Evolutionary conservation across 2,329 filamentous ascomycete species (phyloP), one percentile per base, ranked within the genome.

Genomic region (Aurifilum marmelostoma): DNA sequence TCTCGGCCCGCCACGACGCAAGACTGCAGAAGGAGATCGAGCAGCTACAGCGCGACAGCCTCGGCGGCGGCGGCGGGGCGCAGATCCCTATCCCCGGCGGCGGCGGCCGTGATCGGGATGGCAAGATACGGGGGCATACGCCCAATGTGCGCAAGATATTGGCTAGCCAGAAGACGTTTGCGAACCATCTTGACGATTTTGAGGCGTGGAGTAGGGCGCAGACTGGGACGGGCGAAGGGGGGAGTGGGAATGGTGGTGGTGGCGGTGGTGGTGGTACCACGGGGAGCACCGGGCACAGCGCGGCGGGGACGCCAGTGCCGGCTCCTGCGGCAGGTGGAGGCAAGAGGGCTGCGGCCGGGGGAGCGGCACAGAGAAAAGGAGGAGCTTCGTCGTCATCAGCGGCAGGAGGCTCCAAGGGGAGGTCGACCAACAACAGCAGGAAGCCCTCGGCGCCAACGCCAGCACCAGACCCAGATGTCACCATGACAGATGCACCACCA

Each of bases 21-120:
- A 94, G 93, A 73, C 87, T 94, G 65, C 85, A 92, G 67, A 91
- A 93, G 73, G 92, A 96, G 75, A 87, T 98, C 61, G 90, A 92
- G 71, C 90, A 92, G 54, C 85, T 99, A 47, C 92, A 97, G 76
- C 88, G 89, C 65, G 96, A 98, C 77, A 92, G 91, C 72, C 86
- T 90, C 75, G 68, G 68, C 27, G 65, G 43, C 39, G 84, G 86
- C n/a, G 69, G 92, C 95, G 73, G n/a, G n/a, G 88, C 88, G 1
- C 83, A 86, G n/a, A 93, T 97, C 65, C 83, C 90, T 0, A 83
- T 95, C 3, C 89, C 90, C 0, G 88, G 86, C 85, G 24, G 80
- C 80, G 34, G 59, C 37, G 83, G 65, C 32, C 63, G 69, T 59
- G 63, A 68, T 72, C 83, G 39, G 64, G 69, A 71, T 37, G 81